Base-by-base conservation (phyloP, 1,284 basidiomycete genomes). In the Inonotus hispidus region DNA sequence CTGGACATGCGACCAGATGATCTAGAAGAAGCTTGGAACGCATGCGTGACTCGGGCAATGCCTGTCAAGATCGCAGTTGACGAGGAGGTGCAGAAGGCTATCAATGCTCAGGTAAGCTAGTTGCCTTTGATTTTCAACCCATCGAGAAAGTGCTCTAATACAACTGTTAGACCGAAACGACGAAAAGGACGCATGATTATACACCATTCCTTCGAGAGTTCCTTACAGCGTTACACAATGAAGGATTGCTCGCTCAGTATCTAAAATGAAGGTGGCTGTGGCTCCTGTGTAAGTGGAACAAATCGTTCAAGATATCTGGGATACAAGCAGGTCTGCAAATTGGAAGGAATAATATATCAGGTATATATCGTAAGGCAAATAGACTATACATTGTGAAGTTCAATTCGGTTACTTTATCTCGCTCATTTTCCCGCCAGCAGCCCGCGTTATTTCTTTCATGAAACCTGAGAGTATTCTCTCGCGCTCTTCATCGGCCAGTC, bases 141-240 rank as follows among this genome's bases (percentile, higher is more conserved):
- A 19, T 13, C 16, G 14, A 39, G 21, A 16, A 57, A 29, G 35
- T 13, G 38, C 23, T 57, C 8, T 32, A 32, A 32, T 16, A 52
- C 19, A 23, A 25, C 1, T 19, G 21, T 56, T 64, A 86, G 83
- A 77, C 76, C 2, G 83, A 86, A 32, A 77, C 82, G 63, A 65
- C 81, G 47, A 82, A 80, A 56, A 72, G 83, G 21, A 84, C 82
- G 8, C 81, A 80, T 65, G 82, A 86, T 68, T 86, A 85, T 64
- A 82, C 83, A 65, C 82, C 82, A 0, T 84, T 85, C 70, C 71
- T 85, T 43, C 71, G 70, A 23, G 75, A 73, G 49, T 84, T 82
- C 63, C 66, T 84, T 1, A 70, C 66, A 2, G 66, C 71, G 2
- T 64, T 84, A 63, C 76, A 82, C 47, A 63, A 71, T 2, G 80